A percentile compares a stretch with the other conserved stretches of the same genome.
Evolutionary conservation across 257 asterid species (phyloP).

Genomic region (Penstemon barbatus): DNA sequence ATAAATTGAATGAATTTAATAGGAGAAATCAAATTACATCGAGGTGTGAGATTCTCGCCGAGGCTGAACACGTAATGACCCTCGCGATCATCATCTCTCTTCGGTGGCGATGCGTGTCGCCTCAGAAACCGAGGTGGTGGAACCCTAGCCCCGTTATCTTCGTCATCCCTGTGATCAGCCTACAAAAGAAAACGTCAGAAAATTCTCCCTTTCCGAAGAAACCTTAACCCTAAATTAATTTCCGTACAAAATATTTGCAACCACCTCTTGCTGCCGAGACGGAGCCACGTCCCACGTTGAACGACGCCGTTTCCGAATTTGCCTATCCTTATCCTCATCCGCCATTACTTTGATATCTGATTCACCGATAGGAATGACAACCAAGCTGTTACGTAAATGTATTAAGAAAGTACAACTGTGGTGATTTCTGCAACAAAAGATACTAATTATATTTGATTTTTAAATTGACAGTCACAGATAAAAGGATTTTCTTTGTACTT

Average conservation of each 20-base stretch:
- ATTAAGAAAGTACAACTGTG: background rate
- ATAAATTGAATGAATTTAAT: background rate
- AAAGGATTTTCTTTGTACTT: too few relatives aligned
- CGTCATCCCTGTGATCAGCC: constrained; percentile 40
- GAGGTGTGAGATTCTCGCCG: constrained; percentile 83
- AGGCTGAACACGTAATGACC: constrained; percentile 73
- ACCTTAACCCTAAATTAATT: constrained; percentile 34
- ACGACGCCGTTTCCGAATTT: constrained; percentile 61
- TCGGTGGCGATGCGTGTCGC: constrained; percentile 63
- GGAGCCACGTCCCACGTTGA: constrained; percentile 61
- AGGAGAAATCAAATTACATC: constrained; percentile 45
- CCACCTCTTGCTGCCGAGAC: constrained; percentile 47
- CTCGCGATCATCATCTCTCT: constrained; percentile 68
- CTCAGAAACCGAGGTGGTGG: constrained; percentile 38
- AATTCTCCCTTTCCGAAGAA: constrained; percentile 2
- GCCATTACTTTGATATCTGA: constrained; percentile 31
- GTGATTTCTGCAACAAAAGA: too few relatives aligned
- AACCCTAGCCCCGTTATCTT: constrained; percentile 38
- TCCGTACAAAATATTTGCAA: background rate
- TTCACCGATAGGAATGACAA: constrained; percentile 21
- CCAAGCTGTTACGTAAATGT: background rate
- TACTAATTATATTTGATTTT: too few relatives aligned
- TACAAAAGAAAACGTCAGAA: constrained; percentile 2
- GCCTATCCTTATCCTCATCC: constrained; percentile 43
- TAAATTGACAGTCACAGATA: too few relatives aligned